These are phyloP conservation scores for bread wheat (Triticum aestivum) DNA, from an alignment of 176 grass and related monocot species.

Conservation along the genomic window IWGSC_CS_RefSeq_v2.1 NC_057809.1:550530661-550531160, in stretches of 20 bases:
- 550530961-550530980: too few relatives aligned
- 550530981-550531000: too few relatives aligned
- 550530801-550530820: background rate
- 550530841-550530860: background rate
- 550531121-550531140: background rate
- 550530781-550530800: conserved; percentile 20
- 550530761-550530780: conserved; percentile 13
- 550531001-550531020: background rate
- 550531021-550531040: background rate
- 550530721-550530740: background rate
- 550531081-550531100: conserved; percentile 34
- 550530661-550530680: too few relatives aligned
- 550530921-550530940: background rate
- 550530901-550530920: too few relatives aligned
- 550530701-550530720: background rate
- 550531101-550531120: background rate
- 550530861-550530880: background rate
- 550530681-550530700: background rate
- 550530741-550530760: conserved; percentile 24
- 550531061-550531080: background rate
- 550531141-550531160: conserved; percentile 6
- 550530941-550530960: too few relatives aligned
- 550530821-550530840: conserved; percentile 19
- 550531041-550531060: background rate
- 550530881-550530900: background rate